A percentile compares a stretch with the other conserved stretches of the same genome.
These are phyloP conservation scores for Plasmodium coatneyi DNA, from an alignment of 169 alveolate species.

Conservation along the genomic window DNA sequence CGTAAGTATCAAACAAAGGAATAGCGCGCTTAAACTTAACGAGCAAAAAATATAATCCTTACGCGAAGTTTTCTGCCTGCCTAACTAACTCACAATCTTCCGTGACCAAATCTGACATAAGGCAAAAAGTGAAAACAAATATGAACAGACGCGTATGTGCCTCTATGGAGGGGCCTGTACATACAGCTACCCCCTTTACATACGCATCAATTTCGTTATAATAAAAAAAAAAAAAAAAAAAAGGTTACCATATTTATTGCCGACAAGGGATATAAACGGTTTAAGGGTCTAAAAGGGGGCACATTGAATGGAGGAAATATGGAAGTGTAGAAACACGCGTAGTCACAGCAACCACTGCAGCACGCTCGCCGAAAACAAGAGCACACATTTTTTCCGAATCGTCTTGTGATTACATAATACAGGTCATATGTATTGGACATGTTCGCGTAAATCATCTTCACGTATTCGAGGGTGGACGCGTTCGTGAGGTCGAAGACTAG, in stretches of 20 bases:
- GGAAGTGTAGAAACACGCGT: neutral
- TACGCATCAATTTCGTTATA: neutral
- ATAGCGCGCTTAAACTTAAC: neutral
- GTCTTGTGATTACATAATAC: conserved; percentile 16
- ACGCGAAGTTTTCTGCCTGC: conserved; percentile 1
- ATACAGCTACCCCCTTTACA: neutral
- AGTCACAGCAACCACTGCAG: neutral
- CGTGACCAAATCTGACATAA: neutral
- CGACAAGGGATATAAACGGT: conserved; percentile 76
- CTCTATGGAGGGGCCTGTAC: neutral
- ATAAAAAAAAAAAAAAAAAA: conserved; percentile 14
- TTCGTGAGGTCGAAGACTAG: conserved; percentile 68
- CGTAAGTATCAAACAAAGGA: neutral
- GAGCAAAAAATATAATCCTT: neutral
- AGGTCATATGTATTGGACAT: conserved; percentile 44
- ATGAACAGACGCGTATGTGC: neutral
- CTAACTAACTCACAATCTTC: neutral
- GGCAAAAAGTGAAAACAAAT: neutral
- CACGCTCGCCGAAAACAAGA: neutral
- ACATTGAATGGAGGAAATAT: neutral
- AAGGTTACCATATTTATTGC: conserved; percentile 52
- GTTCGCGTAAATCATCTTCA: conserved; percentile 35
- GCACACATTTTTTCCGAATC: neutral
- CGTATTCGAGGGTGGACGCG: conserved; percentile 64
- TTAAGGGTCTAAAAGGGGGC: conserved; percentile 36